These are phyloP conservation scores for Magnaporthales sp. DNA, from an alignment of 2,329 filamentous ascomycete species.

Conservation along the genomic window DNA sequence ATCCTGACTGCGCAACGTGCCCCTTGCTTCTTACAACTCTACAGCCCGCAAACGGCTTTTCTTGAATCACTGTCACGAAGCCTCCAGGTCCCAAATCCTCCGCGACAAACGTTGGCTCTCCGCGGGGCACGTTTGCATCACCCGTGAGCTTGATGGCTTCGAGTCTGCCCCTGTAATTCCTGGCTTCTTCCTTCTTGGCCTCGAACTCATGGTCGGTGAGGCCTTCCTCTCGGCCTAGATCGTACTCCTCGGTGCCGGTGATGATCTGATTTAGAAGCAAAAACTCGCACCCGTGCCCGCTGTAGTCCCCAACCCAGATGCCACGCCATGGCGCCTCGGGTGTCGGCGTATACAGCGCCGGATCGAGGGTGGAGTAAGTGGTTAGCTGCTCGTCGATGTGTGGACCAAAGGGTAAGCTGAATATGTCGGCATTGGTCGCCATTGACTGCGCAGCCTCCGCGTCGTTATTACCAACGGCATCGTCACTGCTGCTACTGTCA, in stretches of 20 bases:
- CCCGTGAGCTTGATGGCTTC: conserved; percentile 88
- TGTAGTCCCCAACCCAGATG: conserved; percentile 90
- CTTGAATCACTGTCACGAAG: conserved; percentile 53
- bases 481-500: neutral
- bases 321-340: conserved; percentile 74
- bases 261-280: conserved; percentile 62
- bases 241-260: conserved; percentile 24
- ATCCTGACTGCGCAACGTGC: conserved; percentile 69
- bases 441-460: neutral
- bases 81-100: conserved; percentile 66
- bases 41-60: conserved; percentile 63
- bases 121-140: conserved; percentile 81
- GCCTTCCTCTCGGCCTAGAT: conserved; percentile 25
- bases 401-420: conserved; percentile 25
- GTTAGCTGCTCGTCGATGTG: conserved; percentile 46
- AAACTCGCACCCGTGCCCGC: conserved; percentile 82
- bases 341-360: conserved; percentile 71
- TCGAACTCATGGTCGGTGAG: conserved; percentile 40
- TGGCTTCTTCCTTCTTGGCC: conserved; percentile 32
- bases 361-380: conserved; percentile 65
- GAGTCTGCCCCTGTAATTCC: conserved; percentile 56
- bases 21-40: conserved; percentile 66
- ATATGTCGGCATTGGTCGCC: conserved; percentile 7
- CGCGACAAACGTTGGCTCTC: conserved; percentile 73
- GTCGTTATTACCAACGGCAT: neutral